Conservation (phyloP, 2,329 filamentous ascomycete species). For the Pezicula rhizophila region DNA sequence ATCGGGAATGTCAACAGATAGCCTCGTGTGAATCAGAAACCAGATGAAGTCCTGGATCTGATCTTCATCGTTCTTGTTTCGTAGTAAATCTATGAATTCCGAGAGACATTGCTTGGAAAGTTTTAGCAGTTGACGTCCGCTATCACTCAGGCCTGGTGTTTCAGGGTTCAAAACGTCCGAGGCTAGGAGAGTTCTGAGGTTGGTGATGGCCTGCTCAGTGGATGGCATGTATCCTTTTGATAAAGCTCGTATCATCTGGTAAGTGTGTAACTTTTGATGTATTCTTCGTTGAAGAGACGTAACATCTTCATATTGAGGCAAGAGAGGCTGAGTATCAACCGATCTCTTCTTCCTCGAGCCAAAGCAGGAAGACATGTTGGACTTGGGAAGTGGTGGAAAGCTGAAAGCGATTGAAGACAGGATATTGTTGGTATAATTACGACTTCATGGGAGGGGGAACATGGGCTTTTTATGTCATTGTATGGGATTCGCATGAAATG, state of each 20-base stretch:
- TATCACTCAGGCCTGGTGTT: conserved; percentile 67
- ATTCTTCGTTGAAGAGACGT: conserved; percentile 70
- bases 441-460: not conserved
- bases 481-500: conserved; percentile 10
- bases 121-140: conserved; percentile 67
- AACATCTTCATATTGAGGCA: conserved; percentile 78
- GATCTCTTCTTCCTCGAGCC: conserved; percentile 23
- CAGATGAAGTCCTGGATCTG: conserved; percentile 90
- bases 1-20: conserved; percentile 62
- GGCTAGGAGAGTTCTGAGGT: conserved; percentile 72
- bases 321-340: conserved; percentile 53
- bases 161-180: conserved; percentile 74
- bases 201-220: conserved; percentile 74
- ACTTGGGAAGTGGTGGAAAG: not conserved
- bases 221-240: conserved; percentile 86
- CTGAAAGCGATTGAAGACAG: not conserved
- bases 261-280: conserved; percentile 86
- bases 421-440: not conserved
- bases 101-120: conserved; percentile 68
- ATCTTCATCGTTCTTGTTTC: conserved; percentile 76
- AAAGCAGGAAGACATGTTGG: conserved; percentile 27
- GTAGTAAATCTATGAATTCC: conserved; percentile 74
- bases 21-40: conserved; percentile 69
- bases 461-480: not conserved
- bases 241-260: conserved; percentile 83